Evolutionary conservation across 1,284 basidiomycete species (phyloP).

Genomic region (Cystobasidiaceae sp.): DNA sequence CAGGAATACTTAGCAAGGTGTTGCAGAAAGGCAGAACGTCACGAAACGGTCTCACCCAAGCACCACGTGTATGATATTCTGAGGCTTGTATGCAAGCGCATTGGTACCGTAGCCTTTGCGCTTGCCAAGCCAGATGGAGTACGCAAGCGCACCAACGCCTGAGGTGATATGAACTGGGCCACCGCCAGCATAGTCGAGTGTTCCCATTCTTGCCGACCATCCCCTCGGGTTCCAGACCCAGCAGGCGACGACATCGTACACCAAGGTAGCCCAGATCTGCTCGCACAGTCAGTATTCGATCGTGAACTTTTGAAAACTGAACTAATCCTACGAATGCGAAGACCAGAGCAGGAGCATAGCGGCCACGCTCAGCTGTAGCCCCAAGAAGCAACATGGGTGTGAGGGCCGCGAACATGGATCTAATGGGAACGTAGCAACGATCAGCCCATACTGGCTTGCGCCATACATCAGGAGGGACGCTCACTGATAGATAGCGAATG

Average conservation of each 20-base stretch:
- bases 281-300: no score
- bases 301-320: not conserved
- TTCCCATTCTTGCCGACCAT: slow-evolving; percentile 36
- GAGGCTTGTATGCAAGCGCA: slow-evolving; percentile 48
- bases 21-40: no score
- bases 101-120: slow-evolving; percentile 49
- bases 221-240: slow-evolving; percentile 37
- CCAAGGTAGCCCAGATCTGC: slow-evolving; percentile 34
- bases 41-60: no score
- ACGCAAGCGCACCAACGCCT: slow-evolving; percentile 42
- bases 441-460: no score
- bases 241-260: slow-evolving; percentile 39
- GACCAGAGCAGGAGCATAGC: slow-evolving; percentile 79
- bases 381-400: slow-evolving; percentile 61
- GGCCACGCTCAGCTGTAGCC: slow-evolving; percentile 76
- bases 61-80: slow-evolving; percentile 48
- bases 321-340: slow-evolving; percentile 59
- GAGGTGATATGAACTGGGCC: slow-evolving; percentile 49
- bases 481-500: slow-evolving; percentile 83
- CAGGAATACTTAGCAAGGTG: no score
- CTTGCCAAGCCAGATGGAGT: slow-evolving; percentile 47
- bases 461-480: no score
- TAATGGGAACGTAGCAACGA: no score
- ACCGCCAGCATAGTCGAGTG: slow-evolving; percentile 50
- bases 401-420: slow-evolving; percentile 79